Evolutionary conservation across 2,329 filamentous ascomycete species (phyloP).

Genomic region (Ophiostoma quercus): DNA sequence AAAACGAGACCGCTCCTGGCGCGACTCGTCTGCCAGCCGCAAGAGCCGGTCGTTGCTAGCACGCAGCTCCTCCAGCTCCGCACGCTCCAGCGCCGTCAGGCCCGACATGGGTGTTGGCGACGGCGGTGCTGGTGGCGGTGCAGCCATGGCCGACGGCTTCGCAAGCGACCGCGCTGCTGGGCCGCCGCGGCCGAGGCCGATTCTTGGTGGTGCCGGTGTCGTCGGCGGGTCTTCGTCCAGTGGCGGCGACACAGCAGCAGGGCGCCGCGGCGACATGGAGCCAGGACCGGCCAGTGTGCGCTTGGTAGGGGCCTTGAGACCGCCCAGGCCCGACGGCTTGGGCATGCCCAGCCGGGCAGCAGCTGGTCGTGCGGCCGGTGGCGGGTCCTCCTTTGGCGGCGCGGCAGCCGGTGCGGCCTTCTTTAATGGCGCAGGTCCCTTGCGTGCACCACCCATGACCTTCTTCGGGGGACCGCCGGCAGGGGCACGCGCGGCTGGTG

Average conservation of each 20-base stretch:
- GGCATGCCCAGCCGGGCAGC: conserved; percentile 52
- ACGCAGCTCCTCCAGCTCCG: conserved; percentile 87
- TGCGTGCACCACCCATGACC: conserved; percentile 43
- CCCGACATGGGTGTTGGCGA: conserved; percentile 59
- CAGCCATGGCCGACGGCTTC: conserved; percentile 58
- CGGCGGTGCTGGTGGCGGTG: conserved; percentile 48
- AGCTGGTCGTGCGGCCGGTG: conserved; percentile 37
- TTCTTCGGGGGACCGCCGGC: conserved; percentile 43
- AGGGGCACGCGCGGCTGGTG: conserved; percentile 45
- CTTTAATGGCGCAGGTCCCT: conserved; percentile 41
- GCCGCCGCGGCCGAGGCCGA: conserved; percentile 65
- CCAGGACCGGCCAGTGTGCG: conserved; percentile 46
- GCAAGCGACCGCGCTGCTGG: conserved; percentile 80
- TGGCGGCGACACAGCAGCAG: conserved; percentile 45
- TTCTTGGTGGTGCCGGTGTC: conserved; percentile 54
- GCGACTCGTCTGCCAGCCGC: conserved; percentile 71
- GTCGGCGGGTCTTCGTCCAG: conserved; percentile 52
- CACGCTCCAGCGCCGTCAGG: conserved; percentile 72
- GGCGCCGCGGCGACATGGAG: conserved; percentile 49
- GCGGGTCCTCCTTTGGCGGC: conserved; percentile 39
- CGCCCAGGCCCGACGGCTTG: conserved; percentile 49
- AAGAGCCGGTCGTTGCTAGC: conserved; percentile 73
- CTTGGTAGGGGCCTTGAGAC: conserved; percentile 57
- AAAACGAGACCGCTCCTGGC: conserved; percentile 74
- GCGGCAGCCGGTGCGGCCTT: conserved; percentile 42